A percentile compares a stretch with the other conserved stretches of the same genome.
Evolutionary conservation across 2,329 filamentous ascomycete species (phyloP).

Genomic region (Cladophialophora psammophila): DNA sequence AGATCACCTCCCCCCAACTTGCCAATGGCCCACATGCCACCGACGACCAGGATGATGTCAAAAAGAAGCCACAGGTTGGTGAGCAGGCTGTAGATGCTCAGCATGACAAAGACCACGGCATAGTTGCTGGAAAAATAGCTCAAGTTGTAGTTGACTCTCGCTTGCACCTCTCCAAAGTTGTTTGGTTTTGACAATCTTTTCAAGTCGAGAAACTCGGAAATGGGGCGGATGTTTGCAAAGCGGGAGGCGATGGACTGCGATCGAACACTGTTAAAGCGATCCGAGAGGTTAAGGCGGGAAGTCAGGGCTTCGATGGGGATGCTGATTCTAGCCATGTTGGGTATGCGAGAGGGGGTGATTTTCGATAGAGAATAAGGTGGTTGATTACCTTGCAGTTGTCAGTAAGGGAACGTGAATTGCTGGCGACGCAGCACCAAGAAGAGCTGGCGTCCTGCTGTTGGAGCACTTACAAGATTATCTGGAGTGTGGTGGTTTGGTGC

Average conservation of each 20-base stretch:
- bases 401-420: neutral
- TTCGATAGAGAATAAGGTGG: neutral
- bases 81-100: constrained; percentile 92
- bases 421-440: neutral
- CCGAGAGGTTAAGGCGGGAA: constrained; percentile 83
- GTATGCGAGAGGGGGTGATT: neutral
- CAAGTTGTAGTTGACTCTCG: constrained; percentile 95
- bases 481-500: neutral
- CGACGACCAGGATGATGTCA: constrained; percentile 86
- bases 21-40: constrained; percentile 89
- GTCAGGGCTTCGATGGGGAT: constrained; percentile 92
- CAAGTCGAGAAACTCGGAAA: constrained; percentile 94
- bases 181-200: constrained; percentile 94
- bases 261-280: constrained; percentile 84
- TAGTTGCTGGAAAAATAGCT: constrained; percentile 99
- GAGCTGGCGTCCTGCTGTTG: neutral
- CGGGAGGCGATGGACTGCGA: constrained; percentile 78
- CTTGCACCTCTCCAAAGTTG: constrained; percentile 90
- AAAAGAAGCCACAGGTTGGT: constrained; percentile 88
- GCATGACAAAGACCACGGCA: constrained; percentile 89
- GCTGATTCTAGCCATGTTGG: constrained; percentile 80
- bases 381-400: neutral
- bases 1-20: constrained; percentile 89
- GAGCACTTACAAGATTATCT: constrained; percentile 3
- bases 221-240: constrained; percentile 89